These are phyloP conservation scores for Fibroporia radiculosa DNA, from an alignment of 768 basidiomycete species.

Conservation along the genomic window DNA sequence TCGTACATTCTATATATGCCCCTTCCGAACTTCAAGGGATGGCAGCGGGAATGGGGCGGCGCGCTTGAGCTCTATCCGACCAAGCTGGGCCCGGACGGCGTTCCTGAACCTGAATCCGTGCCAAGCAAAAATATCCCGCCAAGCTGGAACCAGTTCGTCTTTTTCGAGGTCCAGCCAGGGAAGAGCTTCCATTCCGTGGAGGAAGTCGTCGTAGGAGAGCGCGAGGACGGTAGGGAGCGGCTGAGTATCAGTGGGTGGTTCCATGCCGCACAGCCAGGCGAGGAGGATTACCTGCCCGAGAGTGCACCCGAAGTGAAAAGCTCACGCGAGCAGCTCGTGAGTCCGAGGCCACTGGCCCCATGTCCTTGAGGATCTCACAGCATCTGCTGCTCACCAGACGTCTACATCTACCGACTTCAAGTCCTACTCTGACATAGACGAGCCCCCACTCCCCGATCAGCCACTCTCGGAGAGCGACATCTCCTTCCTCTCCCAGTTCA, in stretches of 20 bases:
- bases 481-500: constrained; percentile 72
- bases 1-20: constrained; percentile 98
- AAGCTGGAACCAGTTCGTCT: constrained; percentile 84
- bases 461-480: constrained; percentile 51
- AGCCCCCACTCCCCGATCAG: constrained; percentile 42
- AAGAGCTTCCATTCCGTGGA: constrained; percentile 95
- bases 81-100: constrained; percentile 44
- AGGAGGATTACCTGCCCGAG: constrained; percentile 73
- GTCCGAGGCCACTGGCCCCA: constrained; percentile 32
- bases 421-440: constrained; percentile 30
- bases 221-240: constrained; percentile 62
- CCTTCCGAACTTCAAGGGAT: constrained; percentile 59
- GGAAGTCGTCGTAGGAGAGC: constrained; percentile 83
- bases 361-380: constrained; percentile 6
- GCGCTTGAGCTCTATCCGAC: constrained; percentile 90
- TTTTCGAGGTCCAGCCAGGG: constrained; percentile 92
- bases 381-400: constrained; percentile 30
- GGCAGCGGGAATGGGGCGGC: constrained; percentile 89
- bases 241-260: constrained; percentile 97
- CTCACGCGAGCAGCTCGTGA: constrained; percentile 88
- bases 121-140: constrained; percentile 68
- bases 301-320: constrained; percentile 48
- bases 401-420: constrained; percentile 57
- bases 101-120: constrained; percentile 58
- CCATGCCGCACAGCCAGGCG: constrained; percentile 84